phyloP scores from a whole-genome alignment of 148 eudicot species.

The Amaranthus cruentus region DNA sequence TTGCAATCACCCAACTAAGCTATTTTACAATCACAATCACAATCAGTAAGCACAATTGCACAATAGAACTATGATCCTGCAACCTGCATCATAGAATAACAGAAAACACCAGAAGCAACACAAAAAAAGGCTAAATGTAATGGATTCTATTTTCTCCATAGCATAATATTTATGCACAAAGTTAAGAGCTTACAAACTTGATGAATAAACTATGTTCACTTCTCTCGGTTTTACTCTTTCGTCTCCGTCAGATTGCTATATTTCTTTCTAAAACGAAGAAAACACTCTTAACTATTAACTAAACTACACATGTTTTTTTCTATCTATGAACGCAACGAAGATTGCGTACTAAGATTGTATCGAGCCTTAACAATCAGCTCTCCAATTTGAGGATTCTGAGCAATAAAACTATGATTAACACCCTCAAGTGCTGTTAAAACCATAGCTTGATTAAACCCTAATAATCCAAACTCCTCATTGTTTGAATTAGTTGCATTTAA shows the following conservation, averaged over 20 bases:
- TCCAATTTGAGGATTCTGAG: constrained; percentile 32
- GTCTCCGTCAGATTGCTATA: too few species aligned
- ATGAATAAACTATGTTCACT: background rate
- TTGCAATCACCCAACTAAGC: too few species aligned
- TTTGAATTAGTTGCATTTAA: constrained; percentile 38
- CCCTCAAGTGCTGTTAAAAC: constrained; percentile 61
- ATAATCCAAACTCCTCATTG: constrained; percentile 29
- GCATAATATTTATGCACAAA: background rate
- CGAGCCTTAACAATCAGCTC: constrained; percentile 53
- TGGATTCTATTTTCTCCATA: too few species aligned
- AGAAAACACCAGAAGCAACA: background rate
- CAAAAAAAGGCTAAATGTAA: background rate
- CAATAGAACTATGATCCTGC: too few species aligned
- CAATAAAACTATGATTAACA: constrained; percentile 29
- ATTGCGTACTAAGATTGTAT: constrained; percentile 40
- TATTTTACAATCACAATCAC: too few species aligned
- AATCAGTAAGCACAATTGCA: too few species aligned
- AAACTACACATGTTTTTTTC: background rate
- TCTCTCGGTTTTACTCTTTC: background rate
- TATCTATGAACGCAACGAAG: constrained; percentile 19
- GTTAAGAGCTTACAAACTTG: background rate
- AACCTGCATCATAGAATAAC: background rate
- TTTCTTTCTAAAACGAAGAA: too few species aligned
- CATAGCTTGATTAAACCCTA: constrained; percentile 34
- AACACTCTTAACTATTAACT: background rate